A percentile compares a stretch with the other conserved stretches of the same genome.
phyloP scores from a whole-genome alignment of 805 yeast species.

The Blastobotrys mokoenaii region DNA sequence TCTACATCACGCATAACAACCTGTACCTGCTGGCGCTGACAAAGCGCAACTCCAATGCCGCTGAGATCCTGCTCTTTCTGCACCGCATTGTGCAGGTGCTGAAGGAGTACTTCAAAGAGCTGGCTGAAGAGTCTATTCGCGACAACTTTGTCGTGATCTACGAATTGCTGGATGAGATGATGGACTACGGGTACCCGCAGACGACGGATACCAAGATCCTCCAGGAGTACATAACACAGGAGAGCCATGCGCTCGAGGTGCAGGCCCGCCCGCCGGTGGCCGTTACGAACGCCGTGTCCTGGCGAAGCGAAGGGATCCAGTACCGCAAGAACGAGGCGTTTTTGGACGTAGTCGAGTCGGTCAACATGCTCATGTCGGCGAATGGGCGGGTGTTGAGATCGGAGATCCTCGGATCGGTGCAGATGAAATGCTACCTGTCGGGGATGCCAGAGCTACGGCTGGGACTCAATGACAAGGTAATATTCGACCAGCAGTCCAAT shows the following conservation, averaged over 20 bases:
- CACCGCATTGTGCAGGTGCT: slow-evolving; percentile 39
- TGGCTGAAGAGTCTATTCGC: slow-evolving; percentile 51
- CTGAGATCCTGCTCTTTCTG: slow-evolving; percentile 51
- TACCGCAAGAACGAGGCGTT: slow-evolving; percentile 87
- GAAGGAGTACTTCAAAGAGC: slow-evolving; percentile 37
- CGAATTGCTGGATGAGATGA: slow-evolving; percentile 81
- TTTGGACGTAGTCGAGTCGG: slow-evolving; percentile 71
- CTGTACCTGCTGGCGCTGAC: slow-evolving; percentile 29
- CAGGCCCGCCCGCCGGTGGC: slow-evolving; percentile 55
- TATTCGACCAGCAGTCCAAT: slow-evolving; percentile 21
- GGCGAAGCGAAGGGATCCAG: slow-evolving; percentile 88
- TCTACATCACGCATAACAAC: slow-evolving; percentile 47
- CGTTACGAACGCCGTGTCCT: slow-evolving; percentile 68
- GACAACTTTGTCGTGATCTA: slow-evolving; percentile 70
- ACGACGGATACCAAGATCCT: slow-evolving; percentile 71
- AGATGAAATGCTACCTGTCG: slow-evolving; percentile 66
- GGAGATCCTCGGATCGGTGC: slow-evolving; percentile 63
- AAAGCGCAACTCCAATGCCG: slow-evolving; percentile 37
- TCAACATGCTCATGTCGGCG: slow-evolving; percentile 60
- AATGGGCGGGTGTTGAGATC: slow-evolving; percentile 54
- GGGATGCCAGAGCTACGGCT: slow-evolving; percentile 84
- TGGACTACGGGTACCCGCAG: slow-evolving; percentile 85
- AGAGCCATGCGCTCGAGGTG: slow-evolving; percentile 34
- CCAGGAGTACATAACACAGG: slow-evolving; percentile 66
- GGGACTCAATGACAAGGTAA: slow-evolving; percentile 49